Evolutionary conservation across 306 rosid genomes (phyloP).

Genomic region (Vachellia collinsii): DNA sequence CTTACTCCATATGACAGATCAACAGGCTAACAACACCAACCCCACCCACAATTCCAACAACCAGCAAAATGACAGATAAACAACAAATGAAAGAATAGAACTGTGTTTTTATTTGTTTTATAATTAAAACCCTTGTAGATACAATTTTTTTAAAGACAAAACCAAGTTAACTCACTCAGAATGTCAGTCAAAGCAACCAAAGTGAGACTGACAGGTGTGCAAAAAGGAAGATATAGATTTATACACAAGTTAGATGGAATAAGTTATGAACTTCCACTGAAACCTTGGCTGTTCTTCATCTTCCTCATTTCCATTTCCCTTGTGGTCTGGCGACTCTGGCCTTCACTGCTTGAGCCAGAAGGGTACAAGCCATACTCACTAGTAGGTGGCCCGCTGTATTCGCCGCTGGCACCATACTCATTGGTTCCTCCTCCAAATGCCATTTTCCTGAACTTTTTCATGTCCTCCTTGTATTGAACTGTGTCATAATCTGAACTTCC

Average conservation of each 20-base stretch:
- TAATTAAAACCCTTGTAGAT: slow-evolving; percentile 32
- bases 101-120: slow-evolving; percentile 6
- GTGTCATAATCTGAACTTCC: slow-evolving; percentile 78
- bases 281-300: slow-evolving; percentile 51
- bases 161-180: slow-evolving; percentile 21
- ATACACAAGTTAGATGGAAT: slow-evolving; percentile 39
- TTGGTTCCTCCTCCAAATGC: slow-evolving; percentile 59
- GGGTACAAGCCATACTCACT: slow-evolving; percentile 70
- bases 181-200: slow-evolving; percentile 38
- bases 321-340: slow-evolving; percentile 62
- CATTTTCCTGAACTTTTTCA: slow-evolving; percentile 68
- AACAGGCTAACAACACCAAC: slow-evolving; percentile 19
- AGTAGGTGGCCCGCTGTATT: slow-evolving; percentile 59
- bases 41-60: slow-evolving; percentile 19
- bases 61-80: slow-evolving; percentile 29
- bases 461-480: slow-evolving; percentile 67
- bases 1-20: background rate
- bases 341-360: slow-evolving; percentile 74
- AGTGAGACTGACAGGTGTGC: background rate
- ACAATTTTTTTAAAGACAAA: slow-evolving; percentile 26
- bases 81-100: slow-evolving; percentile 45
- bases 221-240: slow-evolving; percentile 32
- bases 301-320: slow-evolving; percentile 62
- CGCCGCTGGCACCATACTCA: slow-evolving; percentile 66
- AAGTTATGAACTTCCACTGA: slow-evolving; percentile 48